Base-by-base conservation (phyloP, 2,329 filamentous ascomycete genomes). In the Aspergillus sp. region DNA sequence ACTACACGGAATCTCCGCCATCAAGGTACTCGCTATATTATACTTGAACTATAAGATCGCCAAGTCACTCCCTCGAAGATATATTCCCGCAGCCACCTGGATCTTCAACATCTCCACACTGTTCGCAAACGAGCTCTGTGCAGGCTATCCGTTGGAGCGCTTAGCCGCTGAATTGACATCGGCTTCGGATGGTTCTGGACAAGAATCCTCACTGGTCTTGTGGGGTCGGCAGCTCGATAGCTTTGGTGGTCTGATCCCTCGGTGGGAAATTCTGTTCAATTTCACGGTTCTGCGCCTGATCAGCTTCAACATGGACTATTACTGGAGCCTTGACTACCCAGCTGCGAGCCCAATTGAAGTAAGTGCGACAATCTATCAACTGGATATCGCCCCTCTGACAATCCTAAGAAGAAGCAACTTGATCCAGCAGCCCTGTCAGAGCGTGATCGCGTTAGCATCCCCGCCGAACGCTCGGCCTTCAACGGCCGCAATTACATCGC, bases 211-310 rank as follows among this genome's bases (percentile, higher is more conserved):
- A 2, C 66, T 86, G 36, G 76, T 82, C 31, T 76, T 78, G 17
- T 87, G 87, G 78, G 91, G 86, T 6, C 76, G 78, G 41, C 88
- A 83, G 77, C 76, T 97, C 14, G 94, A 99, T 72, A 79, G 81
- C 48, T 87, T 88, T 59, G 86, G 90, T 6, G 94, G 94, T 0
- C 76, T 99, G n/a, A 86, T 96, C 68, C 80, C 87, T 0, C 83
- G 93, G 54, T 99, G 94, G 94, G 91, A 97, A 70, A 86, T 99
- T n/a, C 81, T 97, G 4, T 99, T 99, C 80, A 99, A 99, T 66
- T 85, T 99, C 56, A 97, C 93, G 3, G 87, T 97, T 21, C 77
- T 99, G 51, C 87, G 94, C 4, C 79, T 97, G 45, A 91, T 99
- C 64, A 97, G 93, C 70, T 99, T 96, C 81, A 97, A 97, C 70